phyloP scores from a whole-genome alignment of 225 moss, liverwort and hornwort species.

The Thuidium tamariscinum region DNA sequence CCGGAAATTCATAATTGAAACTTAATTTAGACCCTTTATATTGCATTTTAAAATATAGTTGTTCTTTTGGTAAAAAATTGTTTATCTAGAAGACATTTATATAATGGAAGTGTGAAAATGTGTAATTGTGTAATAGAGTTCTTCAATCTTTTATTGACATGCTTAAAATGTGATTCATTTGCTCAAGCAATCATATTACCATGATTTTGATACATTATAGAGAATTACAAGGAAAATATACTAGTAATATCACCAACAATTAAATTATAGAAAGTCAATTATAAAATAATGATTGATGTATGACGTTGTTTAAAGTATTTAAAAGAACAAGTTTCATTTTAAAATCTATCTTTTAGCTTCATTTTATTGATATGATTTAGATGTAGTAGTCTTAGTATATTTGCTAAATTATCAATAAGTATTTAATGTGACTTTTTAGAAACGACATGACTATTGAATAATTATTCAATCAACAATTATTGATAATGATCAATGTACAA shows the following conservation, averaged over 20 bases:
- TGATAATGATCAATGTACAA: not conserved
- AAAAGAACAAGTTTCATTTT: not conserved
- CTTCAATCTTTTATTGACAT: too few species aligned
- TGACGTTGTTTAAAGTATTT: not conserved
- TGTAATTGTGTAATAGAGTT: accelerated
- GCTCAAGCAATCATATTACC: accelerated
- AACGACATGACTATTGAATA: not conserved
- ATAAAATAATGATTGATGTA: not conserved
- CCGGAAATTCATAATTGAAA: not conserved
- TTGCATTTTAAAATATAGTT: not conserved
- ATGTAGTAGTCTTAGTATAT: not conserved
- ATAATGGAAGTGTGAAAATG: too few species aligned
- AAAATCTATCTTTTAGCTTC: not conserved
- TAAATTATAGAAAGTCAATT: not conserved
- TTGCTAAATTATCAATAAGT: accelerated
- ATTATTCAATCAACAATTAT: not conserved
- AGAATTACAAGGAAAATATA: not conserved
- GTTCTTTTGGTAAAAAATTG: accelerated
- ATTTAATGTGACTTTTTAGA: not conserved
- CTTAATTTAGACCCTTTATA: slow-evolving; percentile 14
- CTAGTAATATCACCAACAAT: not conserved
- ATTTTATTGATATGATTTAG: not conserved
- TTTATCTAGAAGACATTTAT: not conserved
- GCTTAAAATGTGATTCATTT: not conserved
- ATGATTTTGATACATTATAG: not conserved